Evolutionary conservation across 164 flowering plant genomes (phyloP), one percentile per base, ranked within the genome.

Genomic region (Magnolia sinica): DNA sequence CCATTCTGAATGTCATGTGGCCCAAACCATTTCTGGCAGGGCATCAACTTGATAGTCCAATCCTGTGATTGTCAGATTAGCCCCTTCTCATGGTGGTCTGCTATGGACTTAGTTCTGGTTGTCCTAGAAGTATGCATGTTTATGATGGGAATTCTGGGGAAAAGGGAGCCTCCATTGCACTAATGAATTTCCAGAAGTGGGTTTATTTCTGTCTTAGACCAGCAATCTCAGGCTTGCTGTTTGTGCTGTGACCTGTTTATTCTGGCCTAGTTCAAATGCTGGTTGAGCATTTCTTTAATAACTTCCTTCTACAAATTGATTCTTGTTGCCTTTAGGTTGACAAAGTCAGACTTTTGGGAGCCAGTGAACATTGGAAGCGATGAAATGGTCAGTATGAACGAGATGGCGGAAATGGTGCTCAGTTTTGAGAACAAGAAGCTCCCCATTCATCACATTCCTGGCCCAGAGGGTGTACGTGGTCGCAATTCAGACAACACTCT

Each of bases 371-470:
- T 95, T 75, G 99, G 99, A 79, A 95, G 99, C 77, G 97, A 95
- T 83, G 99, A 95, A 83, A 93, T 92, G 98, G 98, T 95, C 52
- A 95, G 99, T 91, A 95, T 95, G 99, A 95, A 95, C 49, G 97
- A 92, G 84, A 93, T 95, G 99, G 99, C 99, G 50, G 97, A 92
- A 86, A 95, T 95, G 75, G 96, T 95, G 45, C 96, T 92, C 10
- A 82, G 98, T 81, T 93, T 95, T 80, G 98, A 95, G 77, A 50
- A 88, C 83, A 89, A 83, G 84, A 90, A 91, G 76, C 93, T 92
- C 29, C 98, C 98, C 0, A 93, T 95, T 79, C 96, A 93, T 64
- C 98, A 95, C 81, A 93, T 95, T 80, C 98, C 98, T 45, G 98
- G 98, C 18, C 98, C 98, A 4, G 98, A 95, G 76, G 98, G 98